These are phyloP conservation scores for Basipetospora sp. DNA, from an alignment of 2,329 filamentous ascomycete species.

Conservation along the genomic window DNA sequence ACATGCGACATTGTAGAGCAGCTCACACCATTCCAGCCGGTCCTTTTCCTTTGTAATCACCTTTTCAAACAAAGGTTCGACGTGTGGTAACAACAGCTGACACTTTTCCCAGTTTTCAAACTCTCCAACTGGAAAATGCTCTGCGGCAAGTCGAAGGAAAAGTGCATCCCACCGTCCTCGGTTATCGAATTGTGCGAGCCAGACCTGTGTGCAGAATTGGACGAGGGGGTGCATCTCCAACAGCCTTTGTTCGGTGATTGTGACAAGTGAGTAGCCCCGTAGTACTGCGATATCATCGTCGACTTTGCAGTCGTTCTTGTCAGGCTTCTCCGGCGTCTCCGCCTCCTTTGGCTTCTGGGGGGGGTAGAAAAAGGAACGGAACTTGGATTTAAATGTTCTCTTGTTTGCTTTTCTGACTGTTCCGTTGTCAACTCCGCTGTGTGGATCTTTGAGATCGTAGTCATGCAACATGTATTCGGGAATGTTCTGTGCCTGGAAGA, in stretches of 20 bases:
- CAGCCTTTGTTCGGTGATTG: not conserved
- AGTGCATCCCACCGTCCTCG: slow-evolving; percentile 5
- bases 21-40: not conserved
- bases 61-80: slow-evolving; percentile 5
- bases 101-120: slow-evolving; percentile 9
- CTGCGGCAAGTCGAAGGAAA: slow-evolving; percentile 7
- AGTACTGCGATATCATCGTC: slow-evolving; percentile 9
- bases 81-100: slow-evolving; percentile 9
- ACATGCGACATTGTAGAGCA: slow-evolving; percentile 7
- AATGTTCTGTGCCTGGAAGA: slow-evolving; percentile 30
- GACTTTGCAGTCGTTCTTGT: slow-evolving; percentile 2
- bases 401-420: too few relatives aligned
- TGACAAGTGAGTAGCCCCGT: slow-evolving; percentile 11
- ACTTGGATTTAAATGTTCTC: not conserved
- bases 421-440: too few relatives aligned
- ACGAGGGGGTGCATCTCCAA: slow-evolving; percentile 12
- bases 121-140: slow-evolving; percentile 8
- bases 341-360: too few relatives aligned
- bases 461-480: slow-evolving; percentile 12
- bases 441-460: not conserved
- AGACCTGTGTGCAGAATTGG: slow-evolving; percentile 12
- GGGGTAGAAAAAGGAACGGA: too few relatives aligned
- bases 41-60: not conserved
- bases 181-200: slow-evolving; percentile 9
- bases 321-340: too few relatives aligned